Conservation (phyloP, 2,329 filamentous ascomycete genomes). For the Diaporthe vaccinii region DNA sequence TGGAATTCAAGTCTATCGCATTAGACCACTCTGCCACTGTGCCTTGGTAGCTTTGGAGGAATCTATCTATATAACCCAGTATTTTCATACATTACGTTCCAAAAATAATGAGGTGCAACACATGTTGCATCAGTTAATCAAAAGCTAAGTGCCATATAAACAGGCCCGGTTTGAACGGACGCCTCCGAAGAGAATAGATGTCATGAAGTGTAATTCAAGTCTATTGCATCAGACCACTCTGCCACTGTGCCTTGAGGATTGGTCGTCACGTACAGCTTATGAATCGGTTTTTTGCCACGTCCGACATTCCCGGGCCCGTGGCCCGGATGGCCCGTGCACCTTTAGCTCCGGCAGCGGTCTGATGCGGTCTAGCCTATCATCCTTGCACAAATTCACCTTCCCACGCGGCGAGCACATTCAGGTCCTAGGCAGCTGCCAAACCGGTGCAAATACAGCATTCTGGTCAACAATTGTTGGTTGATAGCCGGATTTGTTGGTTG, state of each 20-base stretch:
- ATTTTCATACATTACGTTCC: too few relatives aligned
- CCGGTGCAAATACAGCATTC: background rate
- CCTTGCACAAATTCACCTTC: background rate
- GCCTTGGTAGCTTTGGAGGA: background rate
- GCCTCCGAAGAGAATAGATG: constrained; percentile 34
- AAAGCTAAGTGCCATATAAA: too few relatives aligned
- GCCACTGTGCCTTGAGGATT: background rate
- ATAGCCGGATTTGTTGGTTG: background rate
- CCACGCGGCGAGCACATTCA: background rate
- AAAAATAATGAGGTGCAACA: too few relatives aligned
- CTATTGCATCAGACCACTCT: constrained; percentile 34
- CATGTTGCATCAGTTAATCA: too few relatives aligned
- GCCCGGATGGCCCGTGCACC: background rate
- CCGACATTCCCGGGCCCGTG: background rate
- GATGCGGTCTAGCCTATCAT: background rate
- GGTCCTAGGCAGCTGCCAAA: background rate
- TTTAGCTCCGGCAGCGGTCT: background rate
- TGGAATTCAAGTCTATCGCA: constrained; percentile 28
- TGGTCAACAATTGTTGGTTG: background rate
- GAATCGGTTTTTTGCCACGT: accelerated
- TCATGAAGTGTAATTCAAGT: constrained; percentile 26
- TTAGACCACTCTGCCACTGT: constrained; percentile 32
- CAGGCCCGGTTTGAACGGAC: constrained; percentile 16
- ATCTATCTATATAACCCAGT: too few relatives aligned
- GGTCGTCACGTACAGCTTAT: accelerated